A percentile compares a stretch with the other conserved stretches of the same genome.
These are phyloP conservation scores for Phytophthora palmivora DNA, from an alignment of 352 stramenopile species.

Conservation along the genomic window DNA sequence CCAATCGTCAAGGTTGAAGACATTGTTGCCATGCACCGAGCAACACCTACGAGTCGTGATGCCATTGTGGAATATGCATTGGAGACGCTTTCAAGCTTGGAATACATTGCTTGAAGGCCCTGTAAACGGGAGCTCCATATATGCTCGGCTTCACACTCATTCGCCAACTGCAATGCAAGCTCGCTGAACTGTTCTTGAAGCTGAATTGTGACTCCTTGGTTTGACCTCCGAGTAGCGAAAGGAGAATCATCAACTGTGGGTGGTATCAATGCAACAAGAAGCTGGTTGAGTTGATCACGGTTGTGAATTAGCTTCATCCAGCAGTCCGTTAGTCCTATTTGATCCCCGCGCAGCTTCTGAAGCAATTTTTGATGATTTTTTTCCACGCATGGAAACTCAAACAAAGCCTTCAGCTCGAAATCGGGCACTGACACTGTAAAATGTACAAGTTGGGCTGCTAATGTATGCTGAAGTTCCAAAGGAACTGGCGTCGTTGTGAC, in stretches of 20 bases:
- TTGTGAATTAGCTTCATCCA: constrained; percentile 20
- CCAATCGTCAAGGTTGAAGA: constrained; percentile 19
- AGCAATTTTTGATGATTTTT: constrained; percentile 16
- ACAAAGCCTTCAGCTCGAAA: constrained; percentile 10
- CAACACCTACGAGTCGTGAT: constrained; percentile 22
- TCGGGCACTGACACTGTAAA: constrained; percentile 27
- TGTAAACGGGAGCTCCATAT: constrained; percentile 11
- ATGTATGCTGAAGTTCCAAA: constrained; percentile 17
- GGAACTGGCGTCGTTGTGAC: constrained; percentile 33
- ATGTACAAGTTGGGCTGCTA: constrained; percentile 33
- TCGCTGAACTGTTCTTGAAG: constrained; percentile 25
- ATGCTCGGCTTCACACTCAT: constrained; percentile 27
- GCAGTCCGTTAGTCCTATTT: constrained; percentile 20
- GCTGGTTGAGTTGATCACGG: constrained; percentile 12
- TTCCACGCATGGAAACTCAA: constrained; percentile 4
- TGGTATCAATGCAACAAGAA: constrained; percentile 17
- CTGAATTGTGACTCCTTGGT: constrained; percentile 17
- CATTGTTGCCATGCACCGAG: constrained; percentile 29
- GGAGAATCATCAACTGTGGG: constrained; percentile 17
- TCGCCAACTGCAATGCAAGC: constrained; percentile 17
- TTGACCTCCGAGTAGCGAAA: constrained; percentile 14
- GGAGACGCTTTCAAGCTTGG: background rate
- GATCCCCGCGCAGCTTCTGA: constrained; percentile 23
- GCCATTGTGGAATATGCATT: constrained; percentile 2
- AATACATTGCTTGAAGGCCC: constrained; percentile 8